Conservation (phyloP, 768 basidiomycete genomes). For the Naganishia randhawae region DNA sequence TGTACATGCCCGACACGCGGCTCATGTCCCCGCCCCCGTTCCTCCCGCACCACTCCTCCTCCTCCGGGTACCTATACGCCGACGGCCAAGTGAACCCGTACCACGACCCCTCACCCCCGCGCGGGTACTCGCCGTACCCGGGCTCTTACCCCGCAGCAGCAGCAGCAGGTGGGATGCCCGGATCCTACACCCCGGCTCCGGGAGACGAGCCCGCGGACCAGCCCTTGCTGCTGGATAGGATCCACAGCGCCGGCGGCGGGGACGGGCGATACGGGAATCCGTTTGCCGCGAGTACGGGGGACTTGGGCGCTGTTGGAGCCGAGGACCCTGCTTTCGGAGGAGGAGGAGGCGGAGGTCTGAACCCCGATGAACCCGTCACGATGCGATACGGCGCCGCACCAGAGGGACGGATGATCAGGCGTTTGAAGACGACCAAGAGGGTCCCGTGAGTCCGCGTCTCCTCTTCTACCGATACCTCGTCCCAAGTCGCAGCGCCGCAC, state of each 20-base stretch:
- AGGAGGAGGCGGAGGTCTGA: slow-evolving; percentile 8
- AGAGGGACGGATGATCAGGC: slow-evolving; percentile 62
- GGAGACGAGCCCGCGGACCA: slow-evolving; percentile 27
- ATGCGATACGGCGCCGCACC: slow-evolving; percentile 84
- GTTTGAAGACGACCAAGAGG: slow-evolving; percentile 84
- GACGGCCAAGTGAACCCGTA: slow-evolving; percentile 20
- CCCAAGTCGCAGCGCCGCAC: not conserved
- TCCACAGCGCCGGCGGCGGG: not conserved
- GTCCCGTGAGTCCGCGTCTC: slow-evolving; percentile 60
- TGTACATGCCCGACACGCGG: slow-evolving; percentile 28
- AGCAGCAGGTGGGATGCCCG: not conserved
- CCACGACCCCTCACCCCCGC: not conserved
- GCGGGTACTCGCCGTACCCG: slow-evolving; percentile 20
- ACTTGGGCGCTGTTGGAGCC: not conserved
- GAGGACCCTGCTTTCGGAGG: not conserved
- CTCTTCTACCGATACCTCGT: not conserved
- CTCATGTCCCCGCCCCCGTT: slow-evolving; percentile 26
- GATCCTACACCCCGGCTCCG: not conserved
- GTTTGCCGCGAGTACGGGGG: slow-evolving; percentile 14
- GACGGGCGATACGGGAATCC: slow-evolving; percentile 24
- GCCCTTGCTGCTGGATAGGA: not conserved
- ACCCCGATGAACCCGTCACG: slow-evolving; percentile 43
- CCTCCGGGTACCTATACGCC: slow-evolving; percentile 12
- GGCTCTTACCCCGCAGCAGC: not conserved
- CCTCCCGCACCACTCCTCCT: slow-evolving; percentile 16